Conservation (phyloP, 345 rosid species). For the Clarkia xantiana region DNA sequence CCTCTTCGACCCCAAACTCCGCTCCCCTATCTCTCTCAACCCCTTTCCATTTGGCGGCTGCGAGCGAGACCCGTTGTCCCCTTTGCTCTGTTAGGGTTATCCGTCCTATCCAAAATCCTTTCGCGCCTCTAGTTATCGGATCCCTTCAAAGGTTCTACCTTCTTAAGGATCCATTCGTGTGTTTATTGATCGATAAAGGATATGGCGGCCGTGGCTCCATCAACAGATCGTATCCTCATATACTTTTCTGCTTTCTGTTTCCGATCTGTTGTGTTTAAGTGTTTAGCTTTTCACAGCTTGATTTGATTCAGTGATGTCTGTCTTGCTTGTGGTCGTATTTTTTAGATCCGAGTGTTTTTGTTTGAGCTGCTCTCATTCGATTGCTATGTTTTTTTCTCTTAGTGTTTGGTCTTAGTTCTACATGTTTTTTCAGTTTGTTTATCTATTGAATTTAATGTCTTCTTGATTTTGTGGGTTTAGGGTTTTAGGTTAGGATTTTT, state of each 20-base stretch:
- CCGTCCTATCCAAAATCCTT: not conserved
- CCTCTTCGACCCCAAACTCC: constrained; percentile 18
- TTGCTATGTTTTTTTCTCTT: too few species aligned
- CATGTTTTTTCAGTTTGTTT: too few species aligned
- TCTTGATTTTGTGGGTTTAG: too few species aligned
- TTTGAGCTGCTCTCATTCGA: not conserved
- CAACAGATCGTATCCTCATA: constrained; percentile 73
- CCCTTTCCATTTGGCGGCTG: constrained; percentile 1
- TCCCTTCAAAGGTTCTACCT: not conserved
- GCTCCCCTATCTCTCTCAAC: too few species aligned
- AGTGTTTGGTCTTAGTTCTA: too few species aligned
- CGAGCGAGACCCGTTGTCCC: not conserved
- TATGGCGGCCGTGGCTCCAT: constrained; percentile 58
- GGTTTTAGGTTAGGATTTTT: too few species aligned
- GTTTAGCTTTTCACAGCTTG: not conserved
- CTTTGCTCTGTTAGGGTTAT: too few species aligned
- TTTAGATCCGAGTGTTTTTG: constrained; percentile 2
- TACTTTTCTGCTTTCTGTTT: not conserved
- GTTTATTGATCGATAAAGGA: not conserved
- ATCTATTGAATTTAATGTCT: too few species aligned
- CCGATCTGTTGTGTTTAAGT: constrained; percentile 2
- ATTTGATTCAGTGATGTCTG: not conserved
- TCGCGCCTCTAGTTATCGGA: not conserved
- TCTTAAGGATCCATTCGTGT: not conserved
- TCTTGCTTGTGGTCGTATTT: not conserved